Percentiles rank a stretch among this genome's conserved stretches.
These are phyloP conservation scores for Fusarium napiforme DNA, from an alignment of 2,329 filamentous ascomycete species.

Conservation along the genomic window DNA sequence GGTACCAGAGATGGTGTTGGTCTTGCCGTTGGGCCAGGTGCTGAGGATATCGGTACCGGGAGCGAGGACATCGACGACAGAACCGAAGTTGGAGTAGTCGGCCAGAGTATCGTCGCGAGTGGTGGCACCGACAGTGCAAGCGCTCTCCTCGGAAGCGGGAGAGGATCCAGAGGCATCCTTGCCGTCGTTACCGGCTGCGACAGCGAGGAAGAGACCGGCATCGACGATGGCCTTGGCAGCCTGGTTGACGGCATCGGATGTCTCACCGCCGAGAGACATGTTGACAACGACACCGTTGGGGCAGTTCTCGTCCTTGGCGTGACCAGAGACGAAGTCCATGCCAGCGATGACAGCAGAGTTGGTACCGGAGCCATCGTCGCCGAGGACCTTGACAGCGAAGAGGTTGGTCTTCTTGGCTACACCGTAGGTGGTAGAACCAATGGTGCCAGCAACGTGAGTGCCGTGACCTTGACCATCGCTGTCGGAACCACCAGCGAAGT, in stretches of 20 bases:
- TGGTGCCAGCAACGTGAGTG: conserved; percentile 52
- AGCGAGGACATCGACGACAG: conserved; percentile 62
- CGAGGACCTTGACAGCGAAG: conserved; percentile 60
- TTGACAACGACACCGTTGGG: conserved; percentile 61
- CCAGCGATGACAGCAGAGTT: conserved; percentile 57
- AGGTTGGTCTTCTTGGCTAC: conserved; percentile 58
- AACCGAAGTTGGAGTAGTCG: conserved; percentile 64
- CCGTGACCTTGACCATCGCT: conserved; percentile 55
- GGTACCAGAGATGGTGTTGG: conserved; percentile 56
- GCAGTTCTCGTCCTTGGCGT: conserved; percentile 52
- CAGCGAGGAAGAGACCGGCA: conserved; percentile 63
- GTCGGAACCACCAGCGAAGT: conserved; percentile 41
- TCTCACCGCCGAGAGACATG: conserved; percentile 66
- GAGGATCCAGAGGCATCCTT: conserved; percentile 57
- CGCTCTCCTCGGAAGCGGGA: conserved; percentile 59
- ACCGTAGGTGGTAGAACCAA: conserved; percentile 49
- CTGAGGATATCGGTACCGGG: conserved; percentile 60
- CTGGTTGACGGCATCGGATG: conserved; percentile 59
- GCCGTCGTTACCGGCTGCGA: conserved; percentile 65
- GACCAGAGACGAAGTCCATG: conserved; percentile 56
- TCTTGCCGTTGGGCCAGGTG: conserved; percentile 58
- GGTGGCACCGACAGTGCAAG: conserved; percentile 65
- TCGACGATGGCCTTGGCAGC: conserved; percentile 59
- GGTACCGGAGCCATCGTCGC: conserved; percentile 46
- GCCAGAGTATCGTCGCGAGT: conserved; percentile 53